A percentile compares a stretch with the other conserved stretches of the same genome.
These are phyloP conservation scores for Claviceps citrina DNA, from an alignment of 2,329 filamentous ascomycete species.

Conservation along the genomic window DNA sequence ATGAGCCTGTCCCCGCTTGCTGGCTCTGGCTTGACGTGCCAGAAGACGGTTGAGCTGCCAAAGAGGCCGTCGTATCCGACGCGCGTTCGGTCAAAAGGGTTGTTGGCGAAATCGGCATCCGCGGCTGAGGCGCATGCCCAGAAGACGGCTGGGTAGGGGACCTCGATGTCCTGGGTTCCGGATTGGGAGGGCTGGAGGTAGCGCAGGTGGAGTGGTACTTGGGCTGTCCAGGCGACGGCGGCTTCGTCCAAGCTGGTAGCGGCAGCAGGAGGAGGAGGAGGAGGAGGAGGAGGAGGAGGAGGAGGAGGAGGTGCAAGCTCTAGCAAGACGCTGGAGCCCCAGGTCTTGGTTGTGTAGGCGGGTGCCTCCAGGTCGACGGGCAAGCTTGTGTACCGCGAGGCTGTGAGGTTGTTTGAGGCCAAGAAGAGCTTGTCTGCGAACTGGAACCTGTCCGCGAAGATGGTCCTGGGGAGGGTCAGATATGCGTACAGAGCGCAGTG, in stretches of 20 bases:
- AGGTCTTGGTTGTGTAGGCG: slow-evolving; percentile 57
- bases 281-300: too few species aligned
- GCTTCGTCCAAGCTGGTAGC: slow-evolving; percentile 11
- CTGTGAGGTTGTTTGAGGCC: slow-evolving; percentile 59
- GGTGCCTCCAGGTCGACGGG: slow-evolving; percentile 85
- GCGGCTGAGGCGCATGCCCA: slow-evolving; percentile 68
- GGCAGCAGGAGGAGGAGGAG: too few species aligned
- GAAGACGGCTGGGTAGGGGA: slow-evolving; percentile 74
- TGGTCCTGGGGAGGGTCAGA: slow-evolving; percentile 61
- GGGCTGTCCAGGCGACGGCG: slow-evolving; percentile 42
- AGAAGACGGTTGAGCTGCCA: slow-evolving; percentile 62
- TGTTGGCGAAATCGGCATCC: slow-evolving; percentile 52
- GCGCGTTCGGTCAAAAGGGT: slow-evolving; percentile 72
- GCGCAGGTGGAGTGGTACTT: slow-evolving; percentile 71
- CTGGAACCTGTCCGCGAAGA: slow-evolving; percentile 84
- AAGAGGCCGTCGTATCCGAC: slow-evolving; percentile 81
- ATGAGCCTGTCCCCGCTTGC: slow-evolving; percentile 25
- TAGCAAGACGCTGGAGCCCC: slow-evolving; percentile 68
- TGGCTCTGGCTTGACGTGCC: slow-evolving; percentile 51
- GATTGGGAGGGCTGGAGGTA: slow-evolving; percentile 52
- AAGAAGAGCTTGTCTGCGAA: slow-evolving; percentile 64
- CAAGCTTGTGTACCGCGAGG: slow-evolving; percentile 51
- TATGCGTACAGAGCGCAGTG: slow-evolving; percentile 63
- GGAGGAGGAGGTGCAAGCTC: slow-evolving; percentile 50
- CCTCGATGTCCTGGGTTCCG: slow-evolving; percentile 37